Evolutionary conservation across 2,329 filamentous ascomycete genomes (phyloP).

Genomic region (Ophiostoma perfectum): DNA sequence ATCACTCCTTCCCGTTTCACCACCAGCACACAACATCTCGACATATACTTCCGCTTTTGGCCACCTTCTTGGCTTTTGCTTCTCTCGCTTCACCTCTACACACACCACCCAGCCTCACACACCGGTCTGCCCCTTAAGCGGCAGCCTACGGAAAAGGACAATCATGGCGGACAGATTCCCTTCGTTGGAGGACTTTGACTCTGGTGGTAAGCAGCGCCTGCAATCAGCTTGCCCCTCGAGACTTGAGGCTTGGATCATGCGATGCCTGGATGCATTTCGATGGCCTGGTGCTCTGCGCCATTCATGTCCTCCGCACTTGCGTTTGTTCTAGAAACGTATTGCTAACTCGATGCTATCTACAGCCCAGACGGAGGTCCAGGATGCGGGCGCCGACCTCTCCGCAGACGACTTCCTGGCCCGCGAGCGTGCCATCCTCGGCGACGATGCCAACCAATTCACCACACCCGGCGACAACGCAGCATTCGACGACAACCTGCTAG

Average conservation of each 20-base stretch:
- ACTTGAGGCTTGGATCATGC: not conserved
- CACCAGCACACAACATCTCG: not conserved
- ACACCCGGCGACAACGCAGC: slow-evolving; percentile 57
- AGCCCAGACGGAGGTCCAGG: slow-evolving; percentile 65
- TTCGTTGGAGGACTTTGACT: slow-evolving; percentile 72
- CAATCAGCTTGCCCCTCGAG: not conserved
- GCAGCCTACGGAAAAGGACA: slow-evolving; percentile 5
- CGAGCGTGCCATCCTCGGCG: slow-evolving; percentile 83
- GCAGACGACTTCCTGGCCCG: slow-evolving; percentile 83
- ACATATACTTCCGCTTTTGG: not conserved
- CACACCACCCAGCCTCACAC: not conserved
- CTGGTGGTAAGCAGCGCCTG: slow-evolving; percentile 46
- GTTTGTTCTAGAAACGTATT: not conserved
- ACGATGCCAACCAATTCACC: slow-evolving; percentile 87
- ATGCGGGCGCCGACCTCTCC: slow-evolving; percentile 50
- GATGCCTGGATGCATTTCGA: not conserved
- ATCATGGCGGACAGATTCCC: slow-evolving; percentile 73
- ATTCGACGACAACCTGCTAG: slow-evolving; percentile 60
- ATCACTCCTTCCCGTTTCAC: not conserved
- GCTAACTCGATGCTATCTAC: slow-evolving; percentile 25
- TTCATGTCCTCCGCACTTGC: not conserved
- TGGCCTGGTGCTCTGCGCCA: not conserved
- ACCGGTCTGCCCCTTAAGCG: slow-evolving; percentile 7
- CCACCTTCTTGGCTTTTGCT: not conserved
- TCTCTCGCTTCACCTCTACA: not conserved